Evolutionary conservation across 202 grass and related monocot genomes (phyloP), one percentile per base, ranked within the genome.

Genomic region (Setaria viridis): DNA sequence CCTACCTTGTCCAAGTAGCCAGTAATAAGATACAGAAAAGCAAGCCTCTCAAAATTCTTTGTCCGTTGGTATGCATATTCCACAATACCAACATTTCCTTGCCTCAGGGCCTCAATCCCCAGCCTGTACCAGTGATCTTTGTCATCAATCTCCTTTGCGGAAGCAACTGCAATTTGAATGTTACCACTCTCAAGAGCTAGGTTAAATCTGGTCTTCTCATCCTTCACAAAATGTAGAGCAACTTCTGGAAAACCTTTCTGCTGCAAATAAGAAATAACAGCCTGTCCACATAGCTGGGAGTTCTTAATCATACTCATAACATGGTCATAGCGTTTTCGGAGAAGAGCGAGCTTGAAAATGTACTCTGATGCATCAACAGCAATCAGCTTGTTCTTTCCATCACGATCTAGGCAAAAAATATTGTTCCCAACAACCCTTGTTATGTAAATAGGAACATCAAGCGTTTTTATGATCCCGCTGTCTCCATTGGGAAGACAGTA

Each of bases 241-340:
- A 99, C 97, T 91, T 99, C 97, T 72, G 97, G 97, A 81, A 99
- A 99, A 1, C 94, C 97, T 81, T 99, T 99, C 69, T 96, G 92
- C 74, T 99, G 97, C 33, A 99, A 86, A 89, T 99, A 99, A 87
- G 97, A 87, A 68, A 99, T 99, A 68, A 99, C 87, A 69, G 97
- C 94, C 54, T 99, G 97, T 35, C 97, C 97, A 80, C 97, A 99
- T 43, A 99, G 53, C 77, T 99, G 93, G 39, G 97, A 99, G 87
- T 81, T 99, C 86, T 78, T 94, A 59, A 99, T 99, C 97, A 99
- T 94, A 77, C 87, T 91, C 97, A 99, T 97, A 72, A 99, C 97
- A 93, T 94, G 92, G 21, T 99, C 97, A 76, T 96, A 99, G 68
- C 87, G 83, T 83, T 99, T 99, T 41, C 87, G 56, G 56, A 94